Base-by-base conservation (phyloP, 1,284 basidiomycete genomes). In the Microbotryum scabiosae region DNA sequence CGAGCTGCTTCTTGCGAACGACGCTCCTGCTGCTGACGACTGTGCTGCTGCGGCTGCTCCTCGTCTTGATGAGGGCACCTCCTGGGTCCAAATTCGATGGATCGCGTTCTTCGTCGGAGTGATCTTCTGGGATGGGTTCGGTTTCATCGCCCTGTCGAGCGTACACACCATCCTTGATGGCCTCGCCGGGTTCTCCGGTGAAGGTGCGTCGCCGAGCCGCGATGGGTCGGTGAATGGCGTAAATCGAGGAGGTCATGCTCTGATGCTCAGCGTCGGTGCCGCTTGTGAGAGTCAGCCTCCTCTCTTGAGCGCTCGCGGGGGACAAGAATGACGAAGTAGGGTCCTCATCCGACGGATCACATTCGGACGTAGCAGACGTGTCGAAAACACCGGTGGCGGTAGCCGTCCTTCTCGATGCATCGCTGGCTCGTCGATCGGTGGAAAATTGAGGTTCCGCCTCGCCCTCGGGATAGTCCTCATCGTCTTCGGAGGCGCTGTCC, bases 201-300 rank as follows among this genome's bases (percentile, higher is more conserved):
- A 50, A 47, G 14, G 51, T 61, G 6, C 58, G 44, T 3, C 65
- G 44, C 8, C 57, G 28, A 10, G 56, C 51, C n/a, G 85, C 86
- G 47, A 89, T 76, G n/a, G 88, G 87, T 36, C 86, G 83, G 71
- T 90, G 83, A 59, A 90, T 88, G 30, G 88, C 82, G 70, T 90
- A 87, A 51, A 90, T 87, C n/a, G 86, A 88, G 23, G 86, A 88
- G 1, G 86, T 81, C 58, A 88, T 75, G 41, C 58, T 57, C 2
- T 46, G 46, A n/a, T 1, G 41, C 20, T 52, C 48, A 23, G 16
- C 41, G 28, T 14, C 44, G 6, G 21, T 32, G 28, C 25, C 49
- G 10, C 45, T 20, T 28, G 18, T 10, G 30, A 18, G 8, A 16
- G 45, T 32, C 7, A 20, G 26, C 51, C 25, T 41, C 21, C 30